Evolutionary conservation across 1,139 yeast genomes (phyloP).

Genomic region (Geotrichum aggregatum): DNA sequence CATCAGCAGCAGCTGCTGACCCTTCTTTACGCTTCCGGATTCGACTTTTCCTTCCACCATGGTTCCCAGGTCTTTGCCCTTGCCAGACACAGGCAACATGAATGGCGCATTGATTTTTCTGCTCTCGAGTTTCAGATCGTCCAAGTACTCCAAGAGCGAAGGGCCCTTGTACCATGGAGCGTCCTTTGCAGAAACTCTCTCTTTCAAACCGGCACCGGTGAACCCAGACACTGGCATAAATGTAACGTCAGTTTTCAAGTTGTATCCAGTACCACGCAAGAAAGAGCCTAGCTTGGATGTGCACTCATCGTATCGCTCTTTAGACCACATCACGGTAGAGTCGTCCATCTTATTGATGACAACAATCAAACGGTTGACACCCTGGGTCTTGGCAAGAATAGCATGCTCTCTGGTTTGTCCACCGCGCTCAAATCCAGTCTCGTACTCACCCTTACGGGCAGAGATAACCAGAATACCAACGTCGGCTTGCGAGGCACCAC

Average conservation of each 20-base stretch:
- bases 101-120: slow-evolving; percentile 92
- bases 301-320: slow-evolving; percentile 95
- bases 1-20: slow-evolving; percentile 74
- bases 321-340: slow-evolving; percentile 91
- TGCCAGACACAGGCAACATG: slow-evolving; percentile 92
- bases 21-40: slow-evolving; percentile 86
- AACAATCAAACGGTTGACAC: slow-evolving; percentile 87
- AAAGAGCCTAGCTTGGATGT: slow-evolving; percentile 70
- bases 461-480: slow-evolving; percentile 94
- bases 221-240: slow-evolving; percentile 98
- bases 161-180: slow-evolving; percentile 97
- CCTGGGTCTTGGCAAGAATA: slow-evolving; percentile 93
- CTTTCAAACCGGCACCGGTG: slow-evolving; percentile 96
- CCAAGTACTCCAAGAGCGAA: slow-evolving; percentile 82
- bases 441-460: slow-evolving; percentile 98
- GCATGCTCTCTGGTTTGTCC: slow-evolving; percentile 99
- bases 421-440: slow-evolving; percentile 98
- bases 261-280: slow-evolving; percentile 88
- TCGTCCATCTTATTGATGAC: slow-evolving; percentile 99
- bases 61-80: slow-evolving; percentile 95
- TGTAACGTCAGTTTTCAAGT: slow-evolving; percentile 70
- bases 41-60: slow-evolving; percentile 97
- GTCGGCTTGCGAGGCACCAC: slow-evolving; percentile 99
- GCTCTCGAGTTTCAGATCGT: slow-evolving; percentile 71
- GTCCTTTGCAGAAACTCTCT: slow-evolving; percentile 60